Evolutionary conservation across 208 protist species (phyloP), one percentile per base, ranked within the genome.

Genomic region (Crithidia brevicula): DNA sequence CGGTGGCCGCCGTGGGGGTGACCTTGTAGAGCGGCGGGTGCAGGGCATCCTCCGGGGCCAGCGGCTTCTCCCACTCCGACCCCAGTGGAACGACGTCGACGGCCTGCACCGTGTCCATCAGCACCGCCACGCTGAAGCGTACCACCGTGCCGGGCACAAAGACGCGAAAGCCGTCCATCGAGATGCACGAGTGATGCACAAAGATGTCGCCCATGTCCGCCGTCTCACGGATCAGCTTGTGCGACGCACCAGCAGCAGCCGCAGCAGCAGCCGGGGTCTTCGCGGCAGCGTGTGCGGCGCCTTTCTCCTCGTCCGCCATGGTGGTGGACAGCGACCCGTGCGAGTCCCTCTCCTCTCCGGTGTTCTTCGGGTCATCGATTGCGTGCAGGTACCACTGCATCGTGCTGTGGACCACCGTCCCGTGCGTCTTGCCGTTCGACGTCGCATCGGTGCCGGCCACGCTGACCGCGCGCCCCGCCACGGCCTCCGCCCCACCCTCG

Each of bases 111-210:
- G 74, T 84, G 34, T 79, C 54, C 74, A 83, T 86, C 30, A 83
- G 33, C 63, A 79, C 73, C 11, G 61, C 74, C 42, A 86, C 72
- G 34, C 67, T 68, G 62, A 91, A 91, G 65, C 74, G 72, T 20
- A 91, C 81, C 7, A 68, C 51, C 20, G 67, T 77, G 57, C 85
- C 81, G 11, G 79, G 67, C 22, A 67, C 57, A 36, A 91, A 69
- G 9, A 78, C 71, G 33, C 81, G 81, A 45, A 86, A 86, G 57
- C 79, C 81, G 25, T 80, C 52, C 78, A 85, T 86, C 28, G 74
- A 68, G 31, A 91, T 74, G 60, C 82, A 85, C 8, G 72, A 84
- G 60, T 91, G 79, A 49, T 87, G 81, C 20, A 91, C 81, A 58
- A 91, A 91, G 40, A 91, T 84, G 64, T 87, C 85, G 4, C 77